These are phyloP conservation scores for Sporormia fimetaria DNA, from an alignment of 495 filamentous ascomycete genomes.

Conservation along the genomic window DNA sequence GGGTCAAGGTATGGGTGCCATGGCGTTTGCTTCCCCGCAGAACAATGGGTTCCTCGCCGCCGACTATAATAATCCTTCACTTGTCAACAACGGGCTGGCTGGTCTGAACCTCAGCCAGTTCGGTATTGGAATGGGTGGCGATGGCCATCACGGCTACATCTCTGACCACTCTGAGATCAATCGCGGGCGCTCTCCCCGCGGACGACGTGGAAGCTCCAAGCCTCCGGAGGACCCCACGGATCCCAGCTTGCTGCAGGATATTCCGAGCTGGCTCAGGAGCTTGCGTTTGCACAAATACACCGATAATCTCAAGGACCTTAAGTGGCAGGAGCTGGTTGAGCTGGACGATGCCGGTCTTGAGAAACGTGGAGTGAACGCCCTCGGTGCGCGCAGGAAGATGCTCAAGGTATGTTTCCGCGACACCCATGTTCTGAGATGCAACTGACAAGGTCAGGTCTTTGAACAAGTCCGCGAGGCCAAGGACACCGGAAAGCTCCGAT, in stretches of 20 bases:
- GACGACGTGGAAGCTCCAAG: slow-evolving; percentile 88
- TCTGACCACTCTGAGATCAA: slow-evolving; percentile 87
- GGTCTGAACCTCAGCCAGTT: slow-evolving; percentile 61
- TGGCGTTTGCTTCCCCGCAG: slow-evolving; percentile 79
- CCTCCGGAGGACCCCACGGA: slow-evolving; percentile 97
- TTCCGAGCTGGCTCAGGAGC: slow-evolving; percentile 90
- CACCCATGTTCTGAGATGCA: neutral
- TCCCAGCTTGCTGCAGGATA: slow-evolving; percentile 79
- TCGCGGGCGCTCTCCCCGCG: slow-evolving; percentile 84
- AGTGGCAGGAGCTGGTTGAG: slow-evolving; percentile 88
- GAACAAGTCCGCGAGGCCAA: slow-evolving; percentile 67
- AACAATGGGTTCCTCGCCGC: slow-evolving; percentile 91
- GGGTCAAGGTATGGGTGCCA: slow-evolving; percentile 46
- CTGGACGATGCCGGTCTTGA: slow-evolving; percentile 90
- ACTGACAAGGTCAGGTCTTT: slow-evolving; percentile 22
- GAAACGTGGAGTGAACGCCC: slow-evolving; percentile 84
- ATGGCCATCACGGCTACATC: slow-evolving; percentile 71
- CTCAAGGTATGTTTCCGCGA: slow-evolving; percentile 60
- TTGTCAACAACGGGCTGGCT: slow-evolving; percentile 64
- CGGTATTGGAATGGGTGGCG: slow-evolving; percentile 44
- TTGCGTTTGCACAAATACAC: slow-evolving; percentile 97
- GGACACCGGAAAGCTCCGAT: slow-evolving; percentile 28
- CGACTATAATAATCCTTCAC: slow-evolving; percentile 62
- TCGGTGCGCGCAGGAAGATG: slow-evolving; percentile 95
- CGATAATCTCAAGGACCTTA: slow-evolving; percentile 91